phyloP scores from a whole-genome alignment of 352 stramenopile genomes.

The Phytophthora sp. region DNA sequence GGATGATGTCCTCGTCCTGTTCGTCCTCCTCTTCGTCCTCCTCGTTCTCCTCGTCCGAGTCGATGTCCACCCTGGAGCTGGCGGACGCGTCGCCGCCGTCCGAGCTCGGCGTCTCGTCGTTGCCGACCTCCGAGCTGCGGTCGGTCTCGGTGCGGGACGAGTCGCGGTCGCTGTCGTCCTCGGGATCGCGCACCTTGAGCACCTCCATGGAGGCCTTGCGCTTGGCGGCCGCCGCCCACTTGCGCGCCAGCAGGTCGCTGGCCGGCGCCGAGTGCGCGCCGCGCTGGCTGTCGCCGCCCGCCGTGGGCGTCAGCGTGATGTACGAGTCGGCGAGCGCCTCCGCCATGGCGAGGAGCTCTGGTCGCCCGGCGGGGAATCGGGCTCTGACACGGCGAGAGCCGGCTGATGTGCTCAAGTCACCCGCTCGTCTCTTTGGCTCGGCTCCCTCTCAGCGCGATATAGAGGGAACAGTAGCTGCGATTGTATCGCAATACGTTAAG shows the following conservation, averaged over 20 bases:
- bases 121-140: constrained; percentile 42
- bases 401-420: constrained; percentile 15
- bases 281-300: constrained; percentile 23
- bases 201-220: constrained; percentile 37
- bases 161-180: constrained; percentile 27
- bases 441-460: neutral
- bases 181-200: constrained; percentile 33
- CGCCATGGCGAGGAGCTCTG: constrained; percentile 19
- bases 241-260: constrained; percentile 48
- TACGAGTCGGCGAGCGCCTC: constrained; percentile 42
- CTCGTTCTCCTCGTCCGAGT: constrained; percentile 29
- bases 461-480: too few relatives aligned
- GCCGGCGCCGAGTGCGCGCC: constrained; percentile 30
- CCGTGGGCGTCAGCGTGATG: constrained; percentile 62
- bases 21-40: constrained; percentile 40
- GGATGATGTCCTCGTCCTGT: constrained; percentile 39
- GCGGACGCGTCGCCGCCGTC: constrained; percentile 31
- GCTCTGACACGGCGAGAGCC: constrained; percentile 11
- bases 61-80: constrained; percentile 36
- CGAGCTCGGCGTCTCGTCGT: constrained; percentile 34
- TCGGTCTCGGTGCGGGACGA: constrained; percentile 49
- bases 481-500: too few relatives aligned
- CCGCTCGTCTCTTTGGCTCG: constrained; percentile 2
- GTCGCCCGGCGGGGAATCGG: constrained; percentile 8
- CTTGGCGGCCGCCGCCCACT: constrained; percentile 47